Percentiles rank a stretch among this genome's conserved stretches.
phyloP scores from a whole-genome alignment of 805 yeast genomes.

The Nakazawaea anatomiae region DNA sequence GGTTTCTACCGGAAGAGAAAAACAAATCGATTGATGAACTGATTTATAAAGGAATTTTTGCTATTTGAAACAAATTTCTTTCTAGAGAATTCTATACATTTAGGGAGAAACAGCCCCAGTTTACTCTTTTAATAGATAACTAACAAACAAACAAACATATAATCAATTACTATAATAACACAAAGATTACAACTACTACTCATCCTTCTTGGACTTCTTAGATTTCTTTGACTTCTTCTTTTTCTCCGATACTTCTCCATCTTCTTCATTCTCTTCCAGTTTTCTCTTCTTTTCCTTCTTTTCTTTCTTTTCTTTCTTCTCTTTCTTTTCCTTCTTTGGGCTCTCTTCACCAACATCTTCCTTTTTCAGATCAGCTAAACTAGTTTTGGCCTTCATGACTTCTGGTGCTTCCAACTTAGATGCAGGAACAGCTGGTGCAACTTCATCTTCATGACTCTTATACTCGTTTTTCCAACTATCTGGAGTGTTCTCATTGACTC shows the following conservation, averaged over 20 bases:
- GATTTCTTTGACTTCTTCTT: slow-evolving; percentile 49
- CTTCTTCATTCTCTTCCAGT: slow-evolving; percentile 45
- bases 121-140: background rate
- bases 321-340: slow-evolving; percentile 24
- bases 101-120: background rate
- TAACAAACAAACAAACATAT: background rate
- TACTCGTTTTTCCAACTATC: slow-evolving; percentile 84
- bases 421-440: slow-evolving; percentile 55
- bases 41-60: background rate
- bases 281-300: slow-evolving; percentile 49
- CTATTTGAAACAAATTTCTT: too few species aligned
- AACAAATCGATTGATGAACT: background rate
- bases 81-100: too few species aligned
- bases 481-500: slow-evolving; percentile 91
- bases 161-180: background rate
- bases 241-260: slow-evolving; percentile 25
- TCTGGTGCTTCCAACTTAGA: slow-evolving; percentile 36
- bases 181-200: background rate
- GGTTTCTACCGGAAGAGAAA: background rate
- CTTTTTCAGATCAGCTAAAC: slow-evolving; percentile 36
- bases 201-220: slow-evolving; percentile 17
- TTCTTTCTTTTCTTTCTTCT: slow-evolving; percentile 24
- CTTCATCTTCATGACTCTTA: slow-evolving; percentile 61
- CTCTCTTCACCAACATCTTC: slow-evolving; percentile 21
- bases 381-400: slow-evolving; percentile 39